phyloP scores from a whole-genome alignment of 495 filamentous ascomycete species.

The Friedmanniomyces simplex region DNA sequence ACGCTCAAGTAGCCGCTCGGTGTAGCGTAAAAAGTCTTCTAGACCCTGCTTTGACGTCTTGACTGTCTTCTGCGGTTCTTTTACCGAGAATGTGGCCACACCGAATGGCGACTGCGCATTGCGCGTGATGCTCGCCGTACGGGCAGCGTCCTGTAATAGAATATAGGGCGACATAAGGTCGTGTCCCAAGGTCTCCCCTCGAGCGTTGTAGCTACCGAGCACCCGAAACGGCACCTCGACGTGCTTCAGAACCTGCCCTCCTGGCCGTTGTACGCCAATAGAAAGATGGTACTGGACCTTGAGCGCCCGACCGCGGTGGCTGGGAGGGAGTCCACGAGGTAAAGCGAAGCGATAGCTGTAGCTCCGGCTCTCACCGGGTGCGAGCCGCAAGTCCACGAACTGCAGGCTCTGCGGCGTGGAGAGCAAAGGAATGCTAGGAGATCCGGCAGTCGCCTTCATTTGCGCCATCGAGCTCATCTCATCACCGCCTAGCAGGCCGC shows the following conservation, averaged over 20 bases:
- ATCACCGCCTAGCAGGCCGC: constrained; percentile 69
- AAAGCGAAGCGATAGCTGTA: constrained; percentile 79
- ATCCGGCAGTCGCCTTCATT: constrained; percentile 72
- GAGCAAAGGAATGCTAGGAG: constrained; percentile 74
- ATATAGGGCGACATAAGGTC: constrained; percentile 92
- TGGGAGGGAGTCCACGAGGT: constrained; percentile 78
- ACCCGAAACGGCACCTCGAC: constrained; percentile 94
- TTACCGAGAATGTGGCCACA: constrained; percentile 30
- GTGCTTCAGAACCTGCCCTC: constrained; percentile 74
- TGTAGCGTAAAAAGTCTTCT: constrained; percentile 24
- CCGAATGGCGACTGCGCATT: constrained; percentile 24
- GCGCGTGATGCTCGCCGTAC: constrained; percentile 43
- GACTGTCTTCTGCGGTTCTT: background rate
- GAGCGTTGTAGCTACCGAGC: constrained; percentile 72
- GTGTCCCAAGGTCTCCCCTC: constrained; percentile 62
- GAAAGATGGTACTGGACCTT: constrained; percentile 87
- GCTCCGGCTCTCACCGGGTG: constrained; percentile 78
- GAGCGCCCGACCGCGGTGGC: constrained; percentile 83
- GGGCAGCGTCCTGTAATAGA: constrained; percentile 74
- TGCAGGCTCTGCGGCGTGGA: constrained; percentile 95
- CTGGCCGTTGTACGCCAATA: constrained; percentile 83
- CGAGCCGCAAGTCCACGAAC: constrained; percentile 86
- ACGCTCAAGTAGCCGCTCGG: constrained; percentile 16
- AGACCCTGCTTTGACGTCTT: constrained; percentile 27
- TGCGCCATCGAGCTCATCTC: constrained; percentile 89